These are phyloP conservation scores for Escallonia herrerae DNA, from an alignment of 129 eudicot species.

Conservation along the genomic window DNA sequence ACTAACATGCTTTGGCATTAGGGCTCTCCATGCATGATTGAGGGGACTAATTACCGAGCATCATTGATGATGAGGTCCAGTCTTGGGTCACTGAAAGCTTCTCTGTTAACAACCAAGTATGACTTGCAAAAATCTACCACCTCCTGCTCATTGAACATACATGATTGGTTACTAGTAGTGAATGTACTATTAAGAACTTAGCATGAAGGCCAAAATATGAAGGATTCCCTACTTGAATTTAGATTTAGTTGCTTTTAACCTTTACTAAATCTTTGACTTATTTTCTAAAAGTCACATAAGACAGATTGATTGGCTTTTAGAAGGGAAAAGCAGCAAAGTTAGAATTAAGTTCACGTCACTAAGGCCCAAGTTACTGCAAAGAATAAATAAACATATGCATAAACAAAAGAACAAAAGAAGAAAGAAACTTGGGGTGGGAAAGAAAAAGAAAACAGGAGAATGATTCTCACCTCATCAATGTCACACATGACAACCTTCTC, in stretches of 20 bases:
- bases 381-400: neutral
- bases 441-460: neutral
- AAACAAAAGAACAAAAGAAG: neutral
- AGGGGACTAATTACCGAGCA: constrained; percentile 13
- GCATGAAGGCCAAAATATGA: too few species aligned
- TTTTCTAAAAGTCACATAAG: neutral
- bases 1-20: too few species aligned
- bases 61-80: constrained; percentile 82
- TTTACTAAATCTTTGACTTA: neutral
- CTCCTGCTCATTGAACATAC: constrained; percentile 1
- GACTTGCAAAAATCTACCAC: constrained; percentile 73
- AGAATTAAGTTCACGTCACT: neutral
- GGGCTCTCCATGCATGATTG: too few species aligned
- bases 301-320: neutral
- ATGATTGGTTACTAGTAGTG: too few species aligned
- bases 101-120: constrained; percentile 59
- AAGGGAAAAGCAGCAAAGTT: neutral
- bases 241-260: too few species aligned
- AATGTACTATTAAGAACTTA: too few species aligned
- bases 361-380: neutral
- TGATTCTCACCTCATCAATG: constrained; percentile 57
- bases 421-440: neutral
- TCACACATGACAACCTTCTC: constrained; percentile 91
- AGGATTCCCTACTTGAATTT: too few species aligned
- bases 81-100: constrained; percentile 76